Evolutionary conservation across 2,329 filamentous ascomycete genomes (phyloP).

Genomic region (Exophiala mesophila): DNA sequence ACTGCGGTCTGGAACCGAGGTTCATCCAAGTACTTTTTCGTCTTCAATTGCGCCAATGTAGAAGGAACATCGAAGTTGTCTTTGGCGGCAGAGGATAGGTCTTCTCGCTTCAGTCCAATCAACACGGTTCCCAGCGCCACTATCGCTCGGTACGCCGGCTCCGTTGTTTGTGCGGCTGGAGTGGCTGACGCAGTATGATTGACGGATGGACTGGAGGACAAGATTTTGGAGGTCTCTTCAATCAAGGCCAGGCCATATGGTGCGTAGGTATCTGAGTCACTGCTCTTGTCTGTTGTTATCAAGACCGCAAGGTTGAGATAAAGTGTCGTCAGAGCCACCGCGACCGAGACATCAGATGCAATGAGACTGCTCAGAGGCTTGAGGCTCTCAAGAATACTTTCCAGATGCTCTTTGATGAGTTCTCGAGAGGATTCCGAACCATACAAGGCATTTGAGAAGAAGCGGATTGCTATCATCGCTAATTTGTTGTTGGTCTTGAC

Average conservation of each 20-base stretch:
- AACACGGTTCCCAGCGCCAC: constrained; percentile 78
- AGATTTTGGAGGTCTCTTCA: constrained; percentile 57
- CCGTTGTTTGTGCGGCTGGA: constrained; percentile 64
- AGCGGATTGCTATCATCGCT: constrained; percentile 77
- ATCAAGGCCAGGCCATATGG: constrained; percentile 50
- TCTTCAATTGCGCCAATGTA: constrained; percentile 45
- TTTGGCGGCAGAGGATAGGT: constrained; percentile 54
- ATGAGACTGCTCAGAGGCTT: constrained; percentile 55
- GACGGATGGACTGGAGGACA: constrained; percentile 36
- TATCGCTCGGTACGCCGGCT: constrained; percentile 76
- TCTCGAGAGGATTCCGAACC: constrained; percentile 65
- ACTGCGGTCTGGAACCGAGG: constrained; percentile 57
- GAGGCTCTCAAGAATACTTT: constrained; percentile 59
- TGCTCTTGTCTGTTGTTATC: constrained; percentile 47
- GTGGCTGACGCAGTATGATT: constrained; percentile 18
- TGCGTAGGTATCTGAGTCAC: constrained; percentile 36
- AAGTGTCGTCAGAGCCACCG: constrained; percentile 74
- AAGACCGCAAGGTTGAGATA: constrained; percentile 82
- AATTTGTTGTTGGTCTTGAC: constrained; percentile 64
- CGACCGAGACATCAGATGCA: constrained; percentile 67
- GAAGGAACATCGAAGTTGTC: constrained; percentile 52
- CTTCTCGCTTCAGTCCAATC: constrained; percentile 48
- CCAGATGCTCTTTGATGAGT: constrained; percentile 55
- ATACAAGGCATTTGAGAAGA: constrained; percentile 74
- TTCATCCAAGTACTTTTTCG: constrained; percentile 50